These are phyloP conservation scores for Cavenderia fasciculata DNA, from an alignment of 78 protist genomes.

Conservation along the genomic window DNA sequence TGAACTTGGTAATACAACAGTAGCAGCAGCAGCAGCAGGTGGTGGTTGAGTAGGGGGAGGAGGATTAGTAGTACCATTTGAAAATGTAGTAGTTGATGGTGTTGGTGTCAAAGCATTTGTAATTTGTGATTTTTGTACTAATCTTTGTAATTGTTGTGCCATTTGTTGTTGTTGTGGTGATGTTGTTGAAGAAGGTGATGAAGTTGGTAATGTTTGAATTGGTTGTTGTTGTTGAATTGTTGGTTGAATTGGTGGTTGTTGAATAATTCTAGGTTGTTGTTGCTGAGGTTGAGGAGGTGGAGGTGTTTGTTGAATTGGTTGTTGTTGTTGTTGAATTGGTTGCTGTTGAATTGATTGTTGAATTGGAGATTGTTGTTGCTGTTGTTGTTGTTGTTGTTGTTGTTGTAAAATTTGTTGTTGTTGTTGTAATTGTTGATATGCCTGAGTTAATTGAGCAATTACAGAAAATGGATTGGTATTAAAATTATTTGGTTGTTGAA, in stretches of 20 bases:
- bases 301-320: not conserved
- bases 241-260: constrained; percentile 9
- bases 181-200: not conserved
- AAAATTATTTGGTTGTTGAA: constrained; percentile 17
- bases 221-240: constrained; percentile 2
- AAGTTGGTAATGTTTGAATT: constrained; percentile 3
- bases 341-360: constrained; percentile 12
- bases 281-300: constrained; percentile 41
- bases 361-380: not conserved
- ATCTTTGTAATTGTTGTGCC: too few relatives aligned
- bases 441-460: constrained; percentile 8
- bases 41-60: too few relatives aligned
- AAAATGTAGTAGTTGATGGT: too few relatives aligned
- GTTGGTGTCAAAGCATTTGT: too few relatives aligned
- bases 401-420: constrained; percentile 1
- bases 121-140: too few relatives aligned
- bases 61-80: too few relatives aligned
- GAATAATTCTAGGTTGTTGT: not conserved
- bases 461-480: too few relatives aligned
- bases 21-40: too few relatives aligned
- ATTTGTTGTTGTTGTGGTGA: not conserved
- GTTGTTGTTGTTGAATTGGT: constrained; percentile 7
- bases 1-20: too few relatives aligned
- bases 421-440: constrained; percentile 45
- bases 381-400: constrained; percentile 40